phyloP scores from a whole-genome alignment of 495 filamentous ascomycete species.

The Penicillium cataractarum region DNA sequence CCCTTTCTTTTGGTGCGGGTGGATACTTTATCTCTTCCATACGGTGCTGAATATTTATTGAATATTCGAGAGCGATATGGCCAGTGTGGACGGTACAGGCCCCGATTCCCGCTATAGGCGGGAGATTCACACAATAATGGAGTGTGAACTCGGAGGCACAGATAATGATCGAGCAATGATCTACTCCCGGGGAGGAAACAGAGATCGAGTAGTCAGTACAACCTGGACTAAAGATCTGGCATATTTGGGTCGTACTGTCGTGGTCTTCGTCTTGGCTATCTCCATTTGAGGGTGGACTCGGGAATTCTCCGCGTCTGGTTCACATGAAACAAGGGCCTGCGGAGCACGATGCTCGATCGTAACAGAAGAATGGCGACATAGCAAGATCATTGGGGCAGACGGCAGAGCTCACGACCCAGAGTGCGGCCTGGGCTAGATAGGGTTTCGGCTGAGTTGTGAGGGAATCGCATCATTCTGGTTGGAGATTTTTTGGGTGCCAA shows the following conservation, averaged over 20 bases:
- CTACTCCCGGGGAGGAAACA: not conserved
- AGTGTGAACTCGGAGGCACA: not conserved
- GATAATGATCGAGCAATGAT: slow-evolving; percentile 15
- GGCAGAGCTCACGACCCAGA: not conserved
- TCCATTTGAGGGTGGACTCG: slow-evolving; percentile 6
- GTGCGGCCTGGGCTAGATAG: slow-evolving; percentile 17
- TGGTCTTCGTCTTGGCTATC: not conserved
- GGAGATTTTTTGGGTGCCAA: not conserved
- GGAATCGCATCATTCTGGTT: slow-evolving; percentile 13
- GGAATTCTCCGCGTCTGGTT: slow-evolving; percentile 3
- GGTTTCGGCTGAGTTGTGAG: slow-evolving; percentile 16
- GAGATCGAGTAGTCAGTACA: not conserved
- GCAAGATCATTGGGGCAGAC: not conserved
- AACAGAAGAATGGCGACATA: not conserved
- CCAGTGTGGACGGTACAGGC: not conserved
- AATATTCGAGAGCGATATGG: not conserved
- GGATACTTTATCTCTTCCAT: not conserved
- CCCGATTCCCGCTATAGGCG: slow-evolving; percentile 10
- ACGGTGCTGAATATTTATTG: not conserved
- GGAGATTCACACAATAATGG: slow-evolving; percentile 22
- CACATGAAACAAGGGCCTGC: not conserved
- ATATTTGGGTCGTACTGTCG: not conserved
- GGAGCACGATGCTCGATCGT: not conserved
- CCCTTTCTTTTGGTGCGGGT: not conserved
- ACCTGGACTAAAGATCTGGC: not conserved